Conservation (phyloP, 352 stramenopile species). For the Aphanomyces euteiches region DNA sequence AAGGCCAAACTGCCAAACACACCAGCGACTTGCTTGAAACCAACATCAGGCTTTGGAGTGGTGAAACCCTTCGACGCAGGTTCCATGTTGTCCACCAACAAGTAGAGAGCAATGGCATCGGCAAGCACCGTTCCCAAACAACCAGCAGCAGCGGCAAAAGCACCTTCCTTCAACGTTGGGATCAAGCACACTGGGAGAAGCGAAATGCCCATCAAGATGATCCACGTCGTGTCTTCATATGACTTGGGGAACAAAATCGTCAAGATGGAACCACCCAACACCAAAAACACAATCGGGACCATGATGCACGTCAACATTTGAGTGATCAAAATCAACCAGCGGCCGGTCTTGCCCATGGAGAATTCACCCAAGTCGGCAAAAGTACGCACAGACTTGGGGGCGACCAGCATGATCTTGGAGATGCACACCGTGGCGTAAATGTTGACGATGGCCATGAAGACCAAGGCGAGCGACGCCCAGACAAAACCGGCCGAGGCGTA, state of each 20-base stretch:
- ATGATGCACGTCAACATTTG: not conserved
- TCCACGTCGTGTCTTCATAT: not conserved
- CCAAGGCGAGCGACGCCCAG: not conserved
- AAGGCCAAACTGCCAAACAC: not conserved
- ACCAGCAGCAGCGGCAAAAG: not conserved
- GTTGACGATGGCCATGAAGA: slow-evolving; percentile 2
- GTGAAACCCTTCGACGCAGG: not conserved
- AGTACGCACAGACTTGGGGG: not conserved
- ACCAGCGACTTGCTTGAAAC: not conserved
- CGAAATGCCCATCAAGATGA: not conserved
- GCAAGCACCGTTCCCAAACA: not conserved
- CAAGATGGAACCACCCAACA: not conserved
- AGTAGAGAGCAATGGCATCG: not conserved
- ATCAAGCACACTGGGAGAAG: not conserved
- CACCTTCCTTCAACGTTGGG: not conserved
- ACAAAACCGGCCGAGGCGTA: not conserved
- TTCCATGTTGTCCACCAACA: slow-evolving; percentile 27
- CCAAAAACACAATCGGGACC: slow-evolving; percentile 1
- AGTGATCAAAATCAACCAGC: not conserved
- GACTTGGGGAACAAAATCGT: not conserved
- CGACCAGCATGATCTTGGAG: not conserved
- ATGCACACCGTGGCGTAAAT: not conserved
- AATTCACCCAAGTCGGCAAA: not conserved
- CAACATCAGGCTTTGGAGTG: not conserved
- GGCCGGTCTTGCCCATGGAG: not conserved